Evolutionary conservation across 495 filamentous ascomycete species (phyloP).

Genomic region (Aspergillus cristatus): DNA sequence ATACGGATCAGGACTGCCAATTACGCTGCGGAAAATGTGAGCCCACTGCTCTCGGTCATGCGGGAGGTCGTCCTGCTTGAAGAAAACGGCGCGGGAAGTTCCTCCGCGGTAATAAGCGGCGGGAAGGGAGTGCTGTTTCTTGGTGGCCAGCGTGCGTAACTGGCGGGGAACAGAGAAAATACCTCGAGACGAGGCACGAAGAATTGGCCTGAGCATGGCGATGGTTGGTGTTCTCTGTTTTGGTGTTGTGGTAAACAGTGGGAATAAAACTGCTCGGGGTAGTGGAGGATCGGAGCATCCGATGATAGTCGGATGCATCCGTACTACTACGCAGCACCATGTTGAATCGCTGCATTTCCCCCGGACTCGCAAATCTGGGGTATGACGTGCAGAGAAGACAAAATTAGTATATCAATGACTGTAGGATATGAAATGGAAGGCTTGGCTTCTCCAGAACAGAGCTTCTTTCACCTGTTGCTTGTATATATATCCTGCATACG

Average conservation of each 20-base stretch:
- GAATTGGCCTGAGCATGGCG: background rate
- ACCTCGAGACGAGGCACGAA: background rate
- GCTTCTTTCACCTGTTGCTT: background rate
- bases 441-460: background rate
- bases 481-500: background rate
- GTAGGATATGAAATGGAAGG: background rate
- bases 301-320: background rate
- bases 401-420: background rate
- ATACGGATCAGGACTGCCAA: slow-evolving; percentile 61
- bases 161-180: background rate
- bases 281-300: background rate
- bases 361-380: background rate
- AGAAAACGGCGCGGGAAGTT: slow-evolving; percentile 60
- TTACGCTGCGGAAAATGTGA: slow-evolving; percentile 47
- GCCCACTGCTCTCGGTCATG: slow-evolving; percentile 39
- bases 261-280: no score
- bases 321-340: background rate
- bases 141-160: background rate
- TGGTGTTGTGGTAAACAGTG: background rate
- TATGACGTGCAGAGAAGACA: background rate
- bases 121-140: slow-evolving; percentile 36
- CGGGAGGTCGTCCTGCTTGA: slow-evolving; percentile 46
- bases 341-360: background rate
- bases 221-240: background rate
- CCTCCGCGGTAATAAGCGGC: slow-evolving; percentile 67